Conservation (phyloP, 169 alveolate species). For the Plasmodium relictum region DNA sequence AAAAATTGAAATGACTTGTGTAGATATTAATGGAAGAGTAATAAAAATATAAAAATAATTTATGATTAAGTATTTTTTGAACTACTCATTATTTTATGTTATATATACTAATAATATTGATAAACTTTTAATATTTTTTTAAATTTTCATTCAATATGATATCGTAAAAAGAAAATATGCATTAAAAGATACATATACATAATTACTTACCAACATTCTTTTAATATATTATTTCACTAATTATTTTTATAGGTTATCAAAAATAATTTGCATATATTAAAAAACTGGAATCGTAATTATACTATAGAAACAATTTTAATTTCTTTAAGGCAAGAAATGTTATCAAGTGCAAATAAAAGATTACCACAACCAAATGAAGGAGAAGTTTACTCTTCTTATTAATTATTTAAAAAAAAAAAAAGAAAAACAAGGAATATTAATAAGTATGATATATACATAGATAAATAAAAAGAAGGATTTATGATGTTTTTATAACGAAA, state of each 20-base stretch:
- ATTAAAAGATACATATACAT: not conserved
- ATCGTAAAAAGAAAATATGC: conserved; percentile 71
- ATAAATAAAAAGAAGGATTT: conserved; percentile 3
- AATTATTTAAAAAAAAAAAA: not conserved
- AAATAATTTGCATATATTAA: conserved; percentile 87
- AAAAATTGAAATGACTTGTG: conserved; percentile 94
- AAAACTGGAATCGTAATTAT: conserved; percentile 93
- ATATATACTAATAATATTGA: no score
- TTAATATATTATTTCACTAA: not conserved
- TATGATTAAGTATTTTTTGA: no score
- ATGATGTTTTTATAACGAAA: conserved; percentile 12
- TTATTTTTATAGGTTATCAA: conserved; percentile 81
- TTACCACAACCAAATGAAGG: conserved; percentile 98
- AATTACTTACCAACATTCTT: not conserved
- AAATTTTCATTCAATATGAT: no score
- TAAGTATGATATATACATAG: not conserved
- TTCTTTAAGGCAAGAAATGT: conserved; percentile 95
- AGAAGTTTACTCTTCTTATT: conserved; percentile 82
- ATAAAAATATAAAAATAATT: conserved; percentile 1
- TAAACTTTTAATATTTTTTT: no score
- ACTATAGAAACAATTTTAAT: conserved; percentile 93
- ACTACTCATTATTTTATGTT: no score
- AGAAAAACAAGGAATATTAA: not conserved
- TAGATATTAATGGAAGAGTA: conserved; percentile 92
- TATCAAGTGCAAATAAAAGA: conserved; percentile 90